Evolutionary conservation across 139 green algal genomes (phyloP), one percentile per base, ranked within the genome.

Genomic region (Zygnema cylindricum): DNA sequence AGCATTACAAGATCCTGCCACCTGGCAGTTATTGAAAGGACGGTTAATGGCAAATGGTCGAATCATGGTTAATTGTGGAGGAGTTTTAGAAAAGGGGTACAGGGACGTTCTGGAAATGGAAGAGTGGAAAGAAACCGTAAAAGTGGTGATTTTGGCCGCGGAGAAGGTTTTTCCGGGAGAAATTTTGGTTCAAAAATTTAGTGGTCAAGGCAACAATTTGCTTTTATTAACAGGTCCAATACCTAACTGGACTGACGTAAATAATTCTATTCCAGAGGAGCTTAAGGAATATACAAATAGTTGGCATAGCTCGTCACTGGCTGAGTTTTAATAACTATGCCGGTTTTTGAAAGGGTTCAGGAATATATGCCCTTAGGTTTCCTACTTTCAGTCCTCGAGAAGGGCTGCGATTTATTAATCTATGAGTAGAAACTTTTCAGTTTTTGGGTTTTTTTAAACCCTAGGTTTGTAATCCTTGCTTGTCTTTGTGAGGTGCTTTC

Each of bases 21-120:
- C 36, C 71, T 79, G 71, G 71, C 71, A 79, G 16, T 40, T 23
- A 11, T 43, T 79, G 71, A 79, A 79, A 16, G 7, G 16, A 41
- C 7, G 38, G 16, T 3, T 79, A 16, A 79, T 41, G 71, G 11
- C 71, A 43, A 16, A 16, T 3, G 71, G 71, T 43, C 36, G 71
- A 3, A 79, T 79, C 3, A 79, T 79, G 36, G 16, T 79, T 16
- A 79, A 79, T 16, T 79, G 71, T 16, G 71, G 71, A 16, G 71
- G 71, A 16, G 3, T 16, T 40, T 25, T 63, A 63, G 49, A 63
- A 16, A 63, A 25, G 49, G 49, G 16, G 49, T 16, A 25, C 16
- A 7, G 16, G 16, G 49, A 7, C 16, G 49, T 63, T 7, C 7
- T 25, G 7, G 49, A 63, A 16, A 63, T 7, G 49, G 7, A 63